A percentile compares a stretch with the other conserved stretches of the same genome.
phyloP scores from a whole-genome alignment of 225 moss, liverwort and hornwort species.

The Neckera pumila region DNA sequence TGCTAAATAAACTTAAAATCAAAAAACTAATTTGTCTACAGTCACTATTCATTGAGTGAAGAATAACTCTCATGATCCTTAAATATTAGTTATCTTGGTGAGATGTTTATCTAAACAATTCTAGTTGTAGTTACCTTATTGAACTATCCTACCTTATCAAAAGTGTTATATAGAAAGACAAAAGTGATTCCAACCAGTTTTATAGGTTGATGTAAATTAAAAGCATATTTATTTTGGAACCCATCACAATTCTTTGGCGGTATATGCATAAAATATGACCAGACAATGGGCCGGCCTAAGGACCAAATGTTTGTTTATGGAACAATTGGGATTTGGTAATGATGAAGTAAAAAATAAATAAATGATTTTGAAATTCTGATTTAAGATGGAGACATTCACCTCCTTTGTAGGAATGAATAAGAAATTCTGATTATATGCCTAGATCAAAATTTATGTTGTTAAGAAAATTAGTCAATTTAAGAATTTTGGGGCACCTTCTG shows the following conservation, averaged over 20 bases:
- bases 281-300: accelerated
- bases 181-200: too few relatives aligned
- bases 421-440: too few relatives aligned
- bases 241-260: too few relatives aligned
- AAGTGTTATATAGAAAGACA: not conserved
- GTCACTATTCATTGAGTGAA: not conserved
- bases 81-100: not conserved
- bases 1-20: too few relatives aligned
- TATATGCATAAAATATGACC: not conserved
- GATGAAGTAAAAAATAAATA: not conserved
- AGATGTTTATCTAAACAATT: not conserved
- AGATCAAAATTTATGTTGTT: accelerated
- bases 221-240: too few relatives aligned
- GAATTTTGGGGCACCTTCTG: accelerated
- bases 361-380: accelerated
- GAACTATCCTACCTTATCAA: not conserved
- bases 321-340: not conserved
- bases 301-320: not conserved
- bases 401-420: not conserved
- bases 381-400: not conserved
- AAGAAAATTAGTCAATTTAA: accelerated
- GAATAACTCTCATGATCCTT: not conserved
- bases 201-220: too few relatives aligned
- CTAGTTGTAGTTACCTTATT: not conserved
- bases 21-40: too few relatives aligned